A percentile compares a stretch with the other conserved stretches of the same genome.
phyloP scores from a whole-genome alignment of 352 stramenopile genomes.

The Blastocystis sp. region DNA sequence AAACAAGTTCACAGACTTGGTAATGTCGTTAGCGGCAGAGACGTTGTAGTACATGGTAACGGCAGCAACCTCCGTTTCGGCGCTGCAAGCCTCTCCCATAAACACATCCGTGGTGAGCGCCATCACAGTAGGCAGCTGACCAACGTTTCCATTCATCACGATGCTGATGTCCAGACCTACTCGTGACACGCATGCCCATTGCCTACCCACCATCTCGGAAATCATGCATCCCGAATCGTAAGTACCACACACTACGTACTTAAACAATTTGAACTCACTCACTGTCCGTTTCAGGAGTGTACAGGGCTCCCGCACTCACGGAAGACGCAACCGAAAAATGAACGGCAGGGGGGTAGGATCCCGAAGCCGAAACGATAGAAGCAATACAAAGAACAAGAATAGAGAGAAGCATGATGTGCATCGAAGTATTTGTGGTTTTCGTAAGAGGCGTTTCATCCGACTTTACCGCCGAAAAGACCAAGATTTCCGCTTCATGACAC shows the following conservation, averaged over 20 bases:
- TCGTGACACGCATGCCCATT: background rate
- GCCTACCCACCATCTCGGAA: background rate
- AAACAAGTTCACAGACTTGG: background rate
- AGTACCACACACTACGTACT: conserved; percentile 15
- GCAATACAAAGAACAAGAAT: too few relatives aligned
- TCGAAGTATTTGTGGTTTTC: too few relatives aligned
- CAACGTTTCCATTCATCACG: background rate
- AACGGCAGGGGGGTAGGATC: too few relatives aligned
- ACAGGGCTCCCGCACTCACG: too few relatives aligned
- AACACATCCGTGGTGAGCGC: background rate
- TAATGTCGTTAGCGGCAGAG: background rate
- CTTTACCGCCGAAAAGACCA: too few relatives aligned
- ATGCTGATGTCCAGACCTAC: background rate
- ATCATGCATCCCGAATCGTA: background rate
- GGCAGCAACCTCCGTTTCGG: background rate
- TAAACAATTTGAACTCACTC: too few relatives aligned
- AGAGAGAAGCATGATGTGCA: too few relatives aligned
- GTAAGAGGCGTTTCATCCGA: too few relatives aligned
- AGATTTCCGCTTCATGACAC: too few relatives aligned
- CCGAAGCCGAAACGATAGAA: too few relatives aligned
- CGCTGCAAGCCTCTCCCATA: background rate
- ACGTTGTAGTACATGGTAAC: background rate
- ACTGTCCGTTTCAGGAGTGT: too few relatives aligned
- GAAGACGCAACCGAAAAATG: too few relatives aligned
- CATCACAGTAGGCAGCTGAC: background rate